Evolutionary conservation across 2,329 filamentous ascomycete species (phyloP), one percentile per base, ranked within the genome.

Genomic region (Leptographium wingfieldii): DNA sequence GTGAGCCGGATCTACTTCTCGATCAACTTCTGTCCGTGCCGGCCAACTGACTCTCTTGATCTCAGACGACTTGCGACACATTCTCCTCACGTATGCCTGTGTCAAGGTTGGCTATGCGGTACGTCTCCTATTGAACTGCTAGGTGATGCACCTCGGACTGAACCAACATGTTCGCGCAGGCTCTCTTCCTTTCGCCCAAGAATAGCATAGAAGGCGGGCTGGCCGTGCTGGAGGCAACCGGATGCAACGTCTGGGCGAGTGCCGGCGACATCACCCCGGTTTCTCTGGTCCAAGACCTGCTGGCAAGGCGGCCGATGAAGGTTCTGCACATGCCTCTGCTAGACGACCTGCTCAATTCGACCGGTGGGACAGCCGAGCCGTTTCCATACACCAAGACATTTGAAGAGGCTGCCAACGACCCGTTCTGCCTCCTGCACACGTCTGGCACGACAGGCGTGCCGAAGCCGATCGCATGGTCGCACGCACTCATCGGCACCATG

Each of bases 371-470:
- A 14, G 4, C 38, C 3, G 40, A n/a, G 40, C 40, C 16, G 16
- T 46, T 46, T 46, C 40, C 40, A 7, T 46, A n/a, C 40, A 46
- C 40, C 16, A 46, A 46, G 19, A 46, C 40, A 19, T 46, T 73
- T 40, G 73, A 75, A 5, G 67, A 77, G 59, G 74, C 70, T 0
- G 66, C 72, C 60, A 73, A 71, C 68, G 74, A 77, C 3, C 75
- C 76, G 0, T 58, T 74, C 11, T 51, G 71, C 3, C 69, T 76
- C 3, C 64, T 78, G 11, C 76, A 78, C 65, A 78, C 75, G 0
- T 76, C 73, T 53, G 76, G 76, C 4, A 75, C 72, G 48, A 77
- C 76, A 0, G 76, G 76, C 0, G 68, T 77, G 3, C 76, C 76
- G 0, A 78, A 76, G 65, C 75, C 76, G 3, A 69, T 79, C 29